Conservation (phyloP, 345 rosid genomes). For the Kandelia obovata region DNA sequence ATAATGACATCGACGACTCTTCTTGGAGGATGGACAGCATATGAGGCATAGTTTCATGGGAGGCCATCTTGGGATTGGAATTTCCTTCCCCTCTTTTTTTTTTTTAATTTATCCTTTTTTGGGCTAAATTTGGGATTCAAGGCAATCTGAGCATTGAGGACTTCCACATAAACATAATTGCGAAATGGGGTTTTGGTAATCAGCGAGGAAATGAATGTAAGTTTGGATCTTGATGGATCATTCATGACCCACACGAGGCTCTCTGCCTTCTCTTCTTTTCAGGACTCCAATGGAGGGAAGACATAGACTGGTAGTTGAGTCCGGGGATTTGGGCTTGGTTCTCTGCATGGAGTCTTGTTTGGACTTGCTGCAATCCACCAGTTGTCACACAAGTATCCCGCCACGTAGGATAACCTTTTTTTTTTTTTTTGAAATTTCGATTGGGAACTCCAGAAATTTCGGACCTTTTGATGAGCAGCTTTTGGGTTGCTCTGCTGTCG, state of each 20-base stretch:
- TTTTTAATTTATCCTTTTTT: neutral
- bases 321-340: neutral
- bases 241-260: too few relatives aligned
- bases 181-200: too few relatives aligned
- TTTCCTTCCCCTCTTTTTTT: too few relatives aligned
- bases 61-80: constrained; percentile 25
- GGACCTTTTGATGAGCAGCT: too few relatives aligned
- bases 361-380: neutral
- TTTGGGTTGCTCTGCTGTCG: too few relatives aligned
- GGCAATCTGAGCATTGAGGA: neutral
- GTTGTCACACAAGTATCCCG: neutral
- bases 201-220: too few relatives aligned
- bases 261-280: neutral
- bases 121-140: constrained; percentile 25
- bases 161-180: neutral
- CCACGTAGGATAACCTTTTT: neutral
- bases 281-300: constrained; percentile 30
- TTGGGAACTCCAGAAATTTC: too few relatives aligned
- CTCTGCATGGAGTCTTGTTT: neutral
- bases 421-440: too few relatives aligned
- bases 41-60: constrained; percentile 26
- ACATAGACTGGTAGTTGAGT: constrained; percentile 32
- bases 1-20: neutral
- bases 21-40: constrained; percentile 11
- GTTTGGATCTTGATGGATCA: too few relatives aligned